Evolutionary conservation across 805 yeast species (phyloP).

Genomic region (Candida montana): DNA sequence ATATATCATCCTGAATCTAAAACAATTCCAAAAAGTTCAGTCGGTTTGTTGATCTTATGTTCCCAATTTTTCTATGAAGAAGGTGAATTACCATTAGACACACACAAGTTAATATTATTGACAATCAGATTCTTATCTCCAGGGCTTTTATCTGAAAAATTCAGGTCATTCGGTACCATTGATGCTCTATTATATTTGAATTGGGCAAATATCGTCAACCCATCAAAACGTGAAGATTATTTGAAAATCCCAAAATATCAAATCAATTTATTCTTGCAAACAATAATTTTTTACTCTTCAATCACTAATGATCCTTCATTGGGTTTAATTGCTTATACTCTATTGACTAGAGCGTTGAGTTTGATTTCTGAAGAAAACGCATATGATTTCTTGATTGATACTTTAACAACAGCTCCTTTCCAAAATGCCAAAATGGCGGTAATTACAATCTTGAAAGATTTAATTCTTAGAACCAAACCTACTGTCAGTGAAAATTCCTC

Average conservation of each 20-base stretch:
- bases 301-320: slow-evolving; percentile 31
- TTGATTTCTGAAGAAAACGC: slow-evolving; percentile 49
- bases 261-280: slow-evolving; percentile 36
- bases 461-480: slow-evolving; percentile 38
- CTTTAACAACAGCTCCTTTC: slow-evolving; percentile 62
- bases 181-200: slow-evolving; percentile 31
- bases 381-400: slow-evolving; percentile 57
- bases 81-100: slow-evolving; percentile 10
- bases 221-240: slow-evolving; percentile 17
- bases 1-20: slow-evolving; percentile 25
- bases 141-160: slow-evolving; percentile 22
- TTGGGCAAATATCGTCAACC: slow-evolving; percentile 30
- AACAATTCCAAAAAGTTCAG: slow-evolving; percentile 26
- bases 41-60: slow-evolving; percentile 29
- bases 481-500: not conserved
- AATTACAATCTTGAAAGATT: slow-evolving; percentile 65
- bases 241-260: slow-evolving; percentile 28
- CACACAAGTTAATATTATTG: slow-evolving; percentile 33
- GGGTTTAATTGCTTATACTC: slow-evolving; percentile 46
- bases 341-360: slow-evolving; percentile 60
- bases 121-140: slow-evolving; percentile 40
- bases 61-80: slow-evolving; percentile 21
- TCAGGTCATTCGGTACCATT: slow-evolving; percentile 21
- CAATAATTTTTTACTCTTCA: slow-evolving; percentile 34
- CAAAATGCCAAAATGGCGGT: slow-evolving; percentile 53